Conservation (phyloP, 2,329 filamentous ascomycete genomes). For the Claviceps humidiphila region DNA sequence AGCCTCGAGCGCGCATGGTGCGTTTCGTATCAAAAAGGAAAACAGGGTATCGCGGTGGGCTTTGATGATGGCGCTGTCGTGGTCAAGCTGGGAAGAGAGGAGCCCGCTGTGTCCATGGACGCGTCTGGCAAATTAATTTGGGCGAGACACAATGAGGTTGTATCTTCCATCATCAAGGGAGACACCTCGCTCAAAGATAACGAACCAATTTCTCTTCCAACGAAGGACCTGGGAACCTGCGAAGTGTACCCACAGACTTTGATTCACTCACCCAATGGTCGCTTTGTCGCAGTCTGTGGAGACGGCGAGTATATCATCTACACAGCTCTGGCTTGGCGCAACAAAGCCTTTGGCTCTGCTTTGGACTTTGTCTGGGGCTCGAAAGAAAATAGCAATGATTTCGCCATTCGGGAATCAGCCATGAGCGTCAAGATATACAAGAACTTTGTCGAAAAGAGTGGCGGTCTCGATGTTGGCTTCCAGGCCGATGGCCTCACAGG, state of each 20-base stretch:
- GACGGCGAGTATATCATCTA: constrained; percentile 99
- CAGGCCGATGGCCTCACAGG: constrained; percentile 84
- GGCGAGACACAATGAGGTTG: constrained; percentile 88
- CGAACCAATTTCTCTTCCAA: constrained; percentile 69
- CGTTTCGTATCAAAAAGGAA: constrained; percentile 87
- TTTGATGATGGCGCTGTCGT: constrained; percentile 97
- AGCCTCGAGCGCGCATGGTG: constrained; percentile 95
- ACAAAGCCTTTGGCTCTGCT: constrained; percentile 92
- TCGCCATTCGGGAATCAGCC: constrained; percentile 86
- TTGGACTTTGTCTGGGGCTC: constrained; percentile 95
- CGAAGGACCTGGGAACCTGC: constrained; percentile 90
- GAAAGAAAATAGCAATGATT: constrained; percentile 97
- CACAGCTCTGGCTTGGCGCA: constrained; percentile 88
- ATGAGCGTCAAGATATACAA: constrained; percentile 96
- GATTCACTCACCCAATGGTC: constrained; percentile 88
- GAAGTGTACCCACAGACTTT: constrained; percentile 95
- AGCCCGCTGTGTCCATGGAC: constrained; percentile 97
- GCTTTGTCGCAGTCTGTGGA: constrained; percentile 69
- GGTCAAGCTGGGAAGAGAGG: constrained; percentile 92
- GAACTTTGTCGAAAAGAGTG: constrained; percentile 87
- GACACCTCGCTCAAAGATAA: constrained; percentile 80
- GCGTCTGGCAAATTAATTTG: constrained; percentile 89
- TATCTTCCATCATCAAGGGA: constrained; percentile 88
- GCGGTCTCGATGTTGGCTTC: constrained; percentile 87
- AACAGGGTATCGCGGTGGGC: constrained; percentile 87